A percentile compares a stretch with the other conserved stretches of the same genome.
These are phyloP conservation scores for Alloteropsis semialata DNA, from an alignment of 176 grass and related monocot species.

Conservation along the genomic window DNA sequence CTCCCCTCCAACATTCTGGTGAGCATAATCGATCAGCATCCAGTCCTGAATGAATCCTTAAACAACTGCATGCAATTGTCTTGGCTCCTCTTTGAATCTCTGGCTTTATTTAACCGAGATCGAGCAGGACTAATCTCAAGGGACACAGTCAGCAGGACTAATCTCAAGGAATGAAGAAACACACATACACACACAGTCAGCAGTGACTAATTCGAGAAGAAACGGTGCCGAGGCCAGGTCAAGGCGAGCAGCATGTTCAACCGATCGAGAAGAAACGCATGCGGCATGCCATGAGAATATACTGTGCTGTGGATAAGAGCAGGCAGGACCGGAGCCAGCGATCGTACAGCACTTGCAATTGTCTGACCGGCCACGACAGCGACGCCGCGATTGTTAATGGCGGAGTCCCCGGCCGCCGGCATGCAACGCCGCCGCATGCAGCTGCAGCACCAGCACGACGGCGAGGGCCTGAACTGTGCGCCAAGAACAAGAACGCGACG, in stretches of 20 bases:
- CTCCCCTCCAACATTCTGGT: too few species aligned
- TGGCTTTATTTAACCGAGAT: too few species aligned
- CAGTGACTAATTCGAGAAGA: too few species aligned
- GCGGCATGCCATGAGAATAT: constrained; percentile 9
- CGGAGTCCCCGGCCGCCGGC: neutral
- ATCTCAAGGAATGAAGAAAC: too few species aligned
- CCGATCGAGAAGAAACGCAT: neutral
- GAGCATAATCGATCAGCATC: too few species aligned
- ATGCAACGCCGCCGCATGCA: neutral
- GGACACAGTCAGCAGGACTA: too few species aligned
- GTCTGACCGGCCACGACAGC: constrained; percentile 25
- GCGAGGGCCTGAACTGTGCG: too few species aligned
- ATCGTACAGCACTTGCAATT: neutral
- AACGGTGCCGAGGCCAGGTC: neutral
- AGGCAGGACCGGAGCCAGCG: neutral
- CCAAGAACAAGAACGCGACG: neutral
- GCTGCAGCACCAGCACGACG: too few species aligned
- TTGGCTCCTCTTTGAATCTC: too few species aligned
- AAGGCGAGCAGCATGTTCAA: neutral
- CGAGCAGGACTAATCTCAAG: too few species aligned
- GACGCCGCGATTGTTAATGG: neutral
- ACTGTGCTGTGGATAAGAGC: constrained; percentile 10
- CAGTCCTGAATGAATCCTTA: too few species aligned
- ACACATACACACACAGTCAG: neutral
- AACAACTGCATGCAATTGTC: too few species aligned